Base-by-base conservation (phyloP, 306 rosid genomes). In the Sicyos baderoa region DNA sequence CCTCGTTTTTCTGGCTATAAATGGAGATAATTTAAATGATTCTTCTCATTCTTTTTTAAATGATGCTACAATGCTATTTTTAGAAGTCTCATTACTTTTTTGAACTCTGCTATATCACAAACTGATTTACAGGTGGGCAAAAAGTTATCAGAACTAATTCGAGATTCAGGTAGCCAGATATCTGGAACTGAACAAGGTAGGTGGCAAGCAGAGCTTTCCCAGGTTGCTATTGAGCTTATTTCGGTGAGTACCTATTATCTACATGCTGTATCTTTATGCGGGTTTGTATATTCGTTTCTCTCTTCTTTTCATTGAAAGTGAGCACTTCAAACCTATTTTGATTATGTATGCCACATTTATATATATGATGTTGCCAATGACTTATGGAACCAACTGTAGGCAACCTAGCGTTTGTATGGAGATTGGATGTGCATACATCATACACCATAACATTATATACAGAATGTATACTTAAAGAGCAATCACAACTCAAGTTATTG, bases 121-220 rank as follows among this genome's bases (percentile, higher is more conserved):
- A 16, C 19, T 55, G 54, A 25, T 79, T 71, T 47, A 4, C 79
- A 94, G 99, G 97, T 94, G 65, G 99, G 99, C 74, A 94, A 90
- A 79, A 94, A 87, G 83, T 81, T 94, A 7, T 90, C 99, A 6
- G 99, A 94, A 73, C 83, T 94, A 54, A 90, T 94, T 75, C 85
- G 97, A 57, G 99, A 94, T 81, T 84, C 99, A 54, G 90, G 97
- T 57, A 81, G 89, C 81, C 97, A 89, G 68, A 84, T 86, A 45
- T 61, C 56, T 25, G 99, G 89, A 79, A 84, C 87, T 47, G 99
- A 90, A 69, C 97, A 88, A 84, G 97, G 92, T 67, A 84, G 99
- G 86, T 94, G 99, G 99, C 99, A 94, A 68, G 84, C 89, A 66
- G 99, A 94, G 80, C 97, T 94, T 81, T 90, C 96, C 64, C 97